Conservation (phyloP, 1,284 basidiomycete genomes). For the Nidula niveotomentosa region DNA sequence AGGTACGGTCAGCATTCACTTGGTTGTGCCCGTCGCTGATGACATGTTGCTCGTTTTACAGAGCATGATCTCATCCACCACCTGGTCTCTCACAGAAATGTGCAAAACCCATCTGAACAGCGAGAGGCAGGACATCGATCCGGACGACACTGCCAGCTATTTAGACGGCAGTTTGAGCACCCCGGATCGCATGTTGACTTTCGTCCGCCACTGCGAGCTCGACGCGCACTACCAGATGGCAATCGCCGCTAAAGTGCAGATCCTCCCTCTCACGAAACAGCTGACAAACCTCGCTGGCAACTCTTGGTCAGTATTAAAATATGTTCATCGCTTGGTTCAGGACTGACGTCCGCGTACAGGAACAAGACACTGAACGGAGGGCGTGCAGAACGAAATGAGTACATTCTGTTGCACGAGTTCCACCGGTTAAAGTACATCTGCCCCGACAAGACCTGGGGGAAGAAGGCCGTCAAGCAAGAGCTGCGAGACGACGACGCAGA, state of each 20-base stretch:
- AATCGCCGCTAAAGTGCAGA: slow-evolving; percentile 87
- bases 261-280: slow-evolving; percentile 78
- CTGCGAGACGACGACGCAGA: slow-evolving; percentile 67
- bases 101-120: slow-evolving; percentile 87
- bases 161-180: slow-evolving; percentile 84
- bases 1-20: slow-evolving; percentile 47
- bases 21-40: too few species aligned
- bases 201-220: slow-evolving; percentile 90
- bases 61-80: slow-evolving; percentile 94
- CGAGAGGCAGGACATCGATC: slow-evolving; percentile 91
- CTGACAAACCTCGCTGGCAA: slow-evolving; percentile 98
- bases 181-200: slow-evolving; percentile 82
- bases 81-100: slow-evolving; percentile 99
- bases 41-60: slow-evolving; percentile 22
- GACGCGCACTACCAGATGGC: slow-evolving; percentile 98
- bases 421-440: slow-evolving; percentile 95
- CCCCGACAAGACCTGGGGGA: slow-evolving; percentile 91
- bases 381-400: slow-evolving; percentile 98
- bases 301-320: slow-evolving; percentile 72
- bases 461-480: slow-evolving; percentile 61
- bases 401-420: slow-evolving; percentile 98
- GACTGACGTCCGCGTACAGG: slow-evolving; percentile 42
- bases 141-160: slow-evolving; percentile 91
- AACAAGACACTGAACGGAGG: slow-evolving; percentile 95
- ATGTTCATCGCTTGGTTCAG: background rate